These are phyloP conservation scores for Tetradesmus lagerheimii DNA, from an alignment of 139 green algal genomes.

Conservation along the genomic window DNA sequence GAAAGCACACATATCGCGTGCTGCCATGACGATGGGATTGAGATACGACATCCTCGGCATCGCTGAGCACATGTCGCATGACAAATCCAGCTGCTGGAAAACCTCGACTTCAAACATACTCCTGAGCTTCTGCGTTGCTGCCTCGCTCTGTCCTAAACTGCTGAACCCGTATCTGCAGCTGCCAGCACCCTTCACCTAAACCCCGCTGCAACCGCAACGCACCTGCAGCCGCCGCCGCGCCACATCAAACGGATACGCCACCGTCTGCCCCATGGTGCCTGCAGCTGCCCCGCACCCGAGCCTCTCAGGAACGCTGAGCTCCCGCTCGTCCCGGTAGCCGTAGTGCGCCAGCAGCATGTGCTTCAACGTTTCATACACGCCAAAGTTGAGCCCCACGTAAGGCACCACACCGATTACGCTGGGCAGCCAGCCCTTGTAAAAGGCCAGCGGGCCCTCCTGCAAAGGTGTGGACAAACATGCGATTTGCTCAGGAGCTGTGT, in stretches of 20 bases:
- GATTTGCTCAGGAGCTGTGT: too few relatives aligned
- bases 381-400: constrained; percentile 99
- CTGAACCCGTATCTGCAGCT: too few relatives aligned
- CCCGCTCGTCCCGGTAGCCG: constrained; percentile 79
- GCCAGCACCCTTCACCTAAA: too few relatives aligned
- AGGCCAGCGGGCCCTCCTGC: constrained; percentile 90
- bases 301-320: constrained; percentile 84
- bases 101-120: too few relatives aligned
- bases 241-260: constrained; percentile 99
- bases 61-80: too few relatives aligned
- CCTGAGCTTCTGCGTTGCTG: too few relatives aligned
- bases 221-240: constrained; percentile 94
- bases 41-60: too few relatives aligned
- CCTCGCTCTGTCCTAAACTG: too few relatives aligned
- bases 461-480: not conserved
- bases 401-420: constrained; percentile 97
- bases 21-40: too few relatives aligned
- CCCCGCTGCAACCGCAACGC: not conserved
- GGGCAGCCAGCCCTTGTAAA: constrained; percentile 98
- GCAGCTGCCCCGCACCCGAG: constrained; percentile 94
- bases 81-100: too few relatives aligned
- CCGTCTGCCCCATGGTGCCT: constrained; percentile 94
- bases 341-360: constrained; percentile 81
- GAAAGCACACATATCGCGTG: too few relatives aligned
- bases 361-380: constrained; percentile 98